Percentiles rank a stretch among this genome's conserved stretches.
phyloP scores from a whole-genome alignment of 371 early-diverging fungal genomes.

The Encephalitozoon romaleae region DNA sequence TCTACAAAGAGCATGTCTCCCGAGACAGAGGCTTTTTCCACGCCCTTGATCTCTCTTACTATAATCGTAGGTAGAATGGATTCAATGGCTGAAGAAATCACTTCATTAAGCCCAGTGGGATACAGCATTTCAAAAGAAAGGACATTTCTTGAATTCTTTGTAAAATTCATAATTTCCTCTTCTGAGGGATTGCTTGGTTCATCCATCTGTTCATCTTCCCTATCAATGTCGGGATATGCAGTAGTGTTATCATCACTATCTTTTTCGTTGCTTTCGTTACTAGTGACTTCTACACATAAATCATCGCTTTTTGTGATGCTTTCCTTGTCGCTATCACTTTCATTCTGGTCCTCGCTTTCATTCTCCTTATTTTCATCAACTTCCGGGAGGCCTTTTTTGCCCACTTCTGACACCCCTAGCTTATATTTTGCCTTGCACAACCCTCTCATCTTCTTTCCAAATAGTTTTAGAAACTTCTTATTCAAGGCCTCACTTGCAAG shows the following conservation, averaged over 20 bases:
- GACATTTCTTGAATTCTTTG: conserved; percentile 2
- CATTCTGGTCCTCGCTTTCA: conserved; percentile 13
- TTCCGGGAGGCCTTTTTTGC: neutral
- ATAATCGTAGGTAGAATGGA: conserved; percentile 17
- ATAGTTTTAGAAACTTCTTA: conserved; percentile 38
- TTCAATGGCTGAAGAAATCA: conserved; percentile 42
- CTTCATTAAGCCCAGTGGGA: conserved; percentile 39
- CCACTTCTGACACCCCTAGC: conserved; percentile 3
- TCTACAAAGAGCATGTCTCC: conserved; percentile 25
- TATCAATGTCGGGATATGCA: neutral
- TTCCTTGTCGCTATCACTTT: conserved; percentile 22
- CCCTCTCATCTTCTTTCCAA: conserved; percentile 49
- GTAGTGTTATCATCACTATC: neutral
- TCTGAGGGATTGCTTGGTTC: neutral
- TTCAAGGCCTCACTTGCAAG: conserved; percentile 15
- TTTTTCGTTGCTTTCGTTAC: neutral
- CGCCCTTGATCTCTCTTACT: conserved; percentile 32
- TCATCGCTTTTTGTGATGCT: neutral
- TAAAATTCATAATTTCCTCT: conserved; percentile 26
- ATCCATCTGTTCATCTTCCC: neutral
- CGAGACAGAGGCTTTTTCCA: conserved; percentile 8
- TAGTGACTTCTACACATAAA: conserved; percentile 59
- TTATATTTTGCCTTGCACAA: neutral
- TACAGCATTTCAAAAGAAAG: conserved; percentile 36
- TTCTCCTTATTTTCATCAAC: conserved; percentile 13